These are phyloP conservation scores for Calycina herbarum DNA, from an alignment of 2,329 filamentous ascomycete species.

Conservation along the genomic window DNA sequence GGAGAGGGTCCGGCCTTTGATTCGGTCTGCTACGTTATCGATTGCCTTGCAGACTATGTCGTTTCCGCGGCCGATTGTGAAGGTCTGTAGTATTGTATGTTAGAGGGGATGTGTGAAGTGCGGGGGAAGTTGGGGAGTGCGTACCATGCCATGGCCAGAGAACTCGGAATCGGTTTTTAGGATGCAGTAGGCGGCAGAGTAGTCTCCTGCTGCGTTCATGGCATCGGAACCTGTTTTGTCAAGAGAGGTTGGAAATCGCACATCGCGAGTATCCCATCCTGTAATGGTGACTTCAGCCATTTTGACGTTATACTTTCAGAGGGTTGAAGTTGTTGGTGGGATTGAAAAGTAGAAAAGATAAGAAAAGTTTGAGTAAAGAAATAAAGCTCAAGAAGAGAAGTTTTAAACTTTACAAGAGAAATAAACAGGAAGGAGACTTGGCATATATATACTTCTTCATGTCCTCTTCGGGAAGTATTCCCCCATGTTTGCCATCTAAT, in stretches of 20 bases:
- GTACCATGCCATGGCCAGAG: constrained; percentile 77
- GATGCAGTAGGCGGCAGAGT: constrained; percentile 93
- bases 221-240: constrained; percentile 96
- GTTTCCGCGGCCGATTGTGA: constrained; percentile 87
- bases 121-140: neutral
- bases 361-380: neutral
- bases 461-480: neutral
- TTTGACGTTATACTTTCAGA: constrained; percentile 8
- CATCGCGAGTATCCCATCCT: constrained; percentile 69
- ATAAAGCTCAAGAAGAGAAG: neutral
- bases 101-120: neutral
- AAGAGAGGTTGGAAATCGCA: constrained; percentile 85
- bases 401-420: neutral
- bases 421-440: neutral
- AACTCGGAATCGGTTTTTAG: constrained; percentile 73
- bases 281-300: constrained; percentile 69
- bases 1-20: constrained; percentile 73
- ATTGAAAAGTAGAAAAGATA: neutral
- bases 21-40: constrained; percentile 71
- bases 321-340: neutral
- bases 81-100: constrained; percentile 53
- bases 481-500: constrained; percentile 10
- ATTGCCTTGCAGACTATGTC: constrained; percentile 90
- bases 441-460: neutral
- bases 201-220: constrained; percentile 93